These are phyloP conservation scores for Acorus calamus DNA, from an alignment of 106 monocot genomes.

Conservation along the genomic window DNA sequence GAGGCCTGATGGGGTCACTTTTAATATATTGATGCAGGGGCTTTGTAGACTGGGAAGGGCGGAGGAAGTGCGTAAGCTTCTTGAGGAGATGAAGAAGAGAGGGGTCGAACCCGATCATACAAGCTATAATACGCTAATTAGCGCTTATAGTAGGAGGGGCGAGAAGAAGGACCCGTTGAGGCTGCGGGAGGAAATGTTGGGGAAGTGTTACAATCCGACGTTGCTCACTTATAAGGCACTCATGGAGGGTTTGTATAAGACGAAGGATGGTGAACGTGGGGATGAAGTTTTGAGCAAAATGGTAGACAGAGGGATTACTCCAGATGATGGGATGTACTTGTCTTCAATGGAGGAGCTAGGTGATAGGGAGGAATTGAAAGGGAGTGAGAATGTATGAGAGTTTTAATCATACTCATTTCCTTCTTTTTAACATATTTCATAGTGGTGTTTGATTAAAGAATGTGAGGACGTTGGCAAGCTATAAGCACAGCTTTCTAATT, in stretches of 20 bases:
- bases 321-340: constrained; percentile 78
- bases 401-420: no score
- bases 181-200: constrained; percentile 56
- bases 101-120: constrained; percentile 76
- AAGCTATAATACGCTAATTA: constrained; percentile 84
- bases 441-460: no score
- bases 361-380: constrained; percentile 7
- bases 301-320: constrained; percentile 51
- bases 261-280: constrained; percentile 49
- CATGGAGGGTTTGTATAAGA: constrained; percentile 59
- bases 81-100: constrained; percentile 55
- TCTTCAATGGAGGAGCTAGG: constrained; percentile 46
- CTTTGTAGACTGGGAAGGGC: constrained; percentile 62
- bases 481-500: no score
- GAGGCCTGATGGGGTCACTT: constrained; percentile 72
- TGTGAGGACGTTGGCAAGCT: no score
- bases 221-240: constrained; percentile 76
- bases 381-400: constrained; percentile 6
- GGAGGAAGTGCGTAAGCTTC: constrained; percentile 49
- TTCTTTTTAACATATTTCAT: no score
- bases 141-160: constrained; percentile 77
- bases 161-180: constrained; percentile 48
- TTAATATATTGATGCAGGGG: constrained; percentile 76
- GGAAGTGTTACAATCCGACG: constrained; percentile 65
- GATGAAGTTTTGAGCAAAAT: constrained; percentile 74